phyloP scores from a whole-genome alignment of 495 filamentous ascomycete species.

The Trichoderma orchidacearum region DNA sequence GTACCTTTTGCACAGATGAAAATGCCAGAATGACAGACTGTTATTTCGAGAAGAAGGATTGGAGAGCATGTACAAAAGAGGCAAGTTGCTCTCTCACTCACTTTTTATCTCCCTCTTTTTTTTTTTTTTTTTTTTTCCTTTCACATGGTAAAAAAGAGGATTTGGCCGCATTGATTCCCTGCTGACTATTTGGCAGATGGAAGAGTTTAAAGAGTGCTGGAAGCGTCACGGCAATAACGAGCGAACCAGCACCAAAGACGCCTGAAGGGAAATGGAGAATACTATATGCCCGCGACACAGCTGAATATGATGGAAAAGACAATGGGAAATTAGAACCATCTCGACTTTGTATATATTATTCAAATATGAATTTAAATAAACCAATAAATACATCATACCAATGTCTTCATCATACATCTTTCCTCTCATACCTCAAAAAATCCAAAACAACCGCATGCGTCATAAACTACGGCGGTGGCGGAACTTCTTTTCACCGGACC shows the following conservation, averaged over 20 bases:
- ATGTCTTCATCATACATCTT: too few relatives aligned
- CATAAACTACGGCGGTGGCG: background rate
- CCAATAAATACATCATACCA: too few relatives aligned
- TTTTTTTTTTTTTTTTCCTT: background rate
- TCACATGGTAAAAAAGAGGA: too few relatives aligned
- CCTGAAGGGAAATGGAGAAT: conserved; percentile 9
- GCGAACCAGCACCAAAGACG: conserved; percentile 65
- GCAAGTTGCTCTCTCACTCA: too few relatives aligned
- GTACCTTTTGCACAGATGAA: conserved; percentile 42
- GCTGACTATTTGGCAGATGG: conserved; percentile 55
- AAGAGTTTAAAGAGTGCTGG: conserved; percentile 85
- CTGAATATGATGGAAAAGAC: too few relatives aligned
- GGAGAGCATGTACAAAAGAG: conserved; percentile 79
- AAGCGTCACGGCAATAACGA: conserved; percentile 78
- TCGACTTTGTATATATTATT: background rate
- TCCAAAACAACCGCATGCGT: too few relatives aligned
- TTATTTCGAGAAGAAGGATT: conserved; percentile 93
- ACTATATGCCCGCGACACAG: too few relatives aligned
- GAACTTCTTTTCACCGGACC: background rate
- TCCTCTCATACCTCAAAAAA: background rate
- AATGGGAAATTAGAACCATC: background rate
- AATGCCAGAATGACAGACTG: conserved; percentile 89
- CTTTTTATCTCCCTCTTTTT: conserved; percentile 6
- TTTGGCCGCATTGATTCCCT: background rate
- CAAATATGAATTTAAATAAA: background rate